Conservation (phyloP, 352 stramenopile species). For the Lagenidium sp. region DNA sequence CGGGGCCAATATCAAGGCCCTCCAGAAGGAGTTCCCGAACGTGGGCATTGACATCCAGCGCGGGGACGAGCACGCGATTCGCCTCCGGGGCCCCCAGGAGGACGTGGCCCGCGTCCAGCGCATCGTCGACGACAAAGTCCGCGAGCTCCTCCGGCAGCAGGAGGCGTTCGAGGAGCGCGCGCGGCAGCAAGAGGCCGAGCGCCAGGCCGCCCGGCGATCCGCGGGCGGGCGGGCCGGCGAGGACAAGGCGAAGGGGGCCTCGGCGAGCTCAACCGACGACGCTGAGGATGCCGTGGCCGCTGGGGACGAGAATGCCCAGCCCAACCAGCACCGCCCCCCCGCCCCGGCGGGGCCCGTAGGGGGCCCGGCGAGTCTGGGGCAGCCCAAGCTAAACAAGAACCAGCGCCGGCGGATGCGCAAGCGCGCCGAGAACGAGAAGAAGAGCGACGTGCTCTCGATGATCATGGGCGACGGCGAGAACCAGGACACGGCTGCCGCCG, state of each 20-base stretch:
- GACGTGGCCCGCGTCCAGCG: slow-evolving; percentile 43
- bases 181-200: slow-evolving; percentile 24
- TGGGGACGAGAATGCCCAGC: slow-evolving; percentile 25
- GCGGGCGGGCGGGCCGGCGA: slow-evolving; percentile 11
- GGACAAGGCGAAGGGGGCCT: not conserved
- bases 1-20: slow-evolving; percentile 57
- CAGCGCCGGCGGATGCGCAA: slow-evolving; percentile 72
- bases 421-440: slow-evolving; percentile 67
- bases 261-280: slow-evolving; percentile 1
- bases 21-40: slow-evolving; percentile 53
- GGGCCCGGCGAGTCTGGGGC: slow-evolving; percentile 13
- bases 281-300: not conserved
- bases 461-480: slow-evolving; percentile 23
- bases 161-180: slow-evolving; percentile 32
- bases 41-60: slow-evolving; percentile 62
- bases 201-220: slow-evolving; percentile 16
- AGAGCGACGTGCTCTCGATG: slow-evolving; percentile 52
- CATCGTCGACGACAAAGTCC: slow-evolving; percentile 64
- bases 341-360: slow-evolving; percentile 23
- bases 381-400: slow-evolving; percentile 67
- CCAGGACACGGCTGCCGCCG: slow-evolving; percentile 12
- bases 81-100: slow-evolving; percentile 37
- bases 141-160: slow-evolving; percentile 43
- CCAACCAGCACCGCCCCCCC: slow-evolving; percentile 7
- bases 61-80: slow-evolving; percentile 34